Evolutionary conservation across 2,329 filamentous ascomycete species (phyloP).

Genomic region (Fusarium goolgardi): DNA sequence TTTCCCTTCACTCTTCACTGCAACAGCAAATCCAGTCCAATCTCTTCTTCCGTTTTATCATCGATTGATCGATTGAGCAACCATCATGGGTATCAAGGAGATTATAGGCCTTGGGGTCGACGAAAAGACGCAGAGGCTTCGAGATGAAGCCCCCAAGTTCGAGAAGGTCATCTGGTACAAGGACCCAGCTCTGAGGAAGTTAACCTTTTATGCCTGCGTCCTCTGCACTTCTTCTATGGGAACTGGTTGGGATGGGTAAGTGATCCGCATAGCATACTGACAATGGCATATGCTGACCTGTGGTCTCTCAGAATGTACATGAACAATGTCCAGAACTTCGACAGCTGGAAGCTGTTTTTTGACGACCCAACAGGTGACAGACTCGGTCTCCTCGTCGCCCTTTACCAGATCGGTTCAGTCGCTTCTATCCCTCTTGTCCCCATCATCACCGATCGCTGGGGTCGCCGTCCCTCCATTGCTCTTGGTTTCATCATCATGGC

Average conservation of each 20-base stretch:
- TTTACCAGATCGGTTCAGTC: conserved; percentile 64
- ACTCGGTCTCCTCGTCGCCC: conserved; percentile 62
- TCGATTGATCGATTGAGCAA: not conserved
- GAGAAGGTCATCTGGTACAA: conserved; percentile 67
- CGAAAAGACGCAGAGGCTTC: conserved; percentile 37
- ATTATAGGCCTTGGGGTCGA: conserved; percentile 26
- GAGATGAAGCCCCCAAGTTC: conserved; percentile 61
- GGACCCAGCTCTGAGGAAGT: conserved; percentile 67
- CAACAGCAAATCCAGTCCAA: not conserved
- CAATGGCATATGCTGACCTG: conserved; percentile 67
- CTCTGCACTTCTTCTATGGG: conserved; percentile 32
- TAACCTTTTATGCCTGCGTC: conserved; percentile 53
- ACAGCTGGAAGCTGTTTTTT: conserved; percentile 63
- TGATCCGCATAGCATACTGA: conserved; percentile 56
- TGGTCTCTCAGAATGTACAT: conserved; percentile 65
- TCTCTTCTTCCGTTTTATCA: not conserved
- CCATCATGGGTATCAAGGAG: conserved; percentile 28
- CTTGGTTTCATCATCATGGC: conserved; percentile 60
- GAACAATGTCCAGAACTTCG: conserved; percentile 61
- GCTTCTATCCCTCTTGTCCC: conserved; percentile 60
- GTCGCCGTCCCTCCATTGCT: conserved; percentile 58
- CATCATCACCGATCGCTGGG: conserved; percentile 57
- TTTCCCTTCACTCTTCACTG: not conserved
- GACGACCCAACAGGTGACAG: conserved; percentile 52
- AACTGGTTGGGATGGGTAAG: conserved; percentile 42